phyloP scores from a whole-genome alignment of 31 red algal species.

The Endocladia muricata region DNA sequence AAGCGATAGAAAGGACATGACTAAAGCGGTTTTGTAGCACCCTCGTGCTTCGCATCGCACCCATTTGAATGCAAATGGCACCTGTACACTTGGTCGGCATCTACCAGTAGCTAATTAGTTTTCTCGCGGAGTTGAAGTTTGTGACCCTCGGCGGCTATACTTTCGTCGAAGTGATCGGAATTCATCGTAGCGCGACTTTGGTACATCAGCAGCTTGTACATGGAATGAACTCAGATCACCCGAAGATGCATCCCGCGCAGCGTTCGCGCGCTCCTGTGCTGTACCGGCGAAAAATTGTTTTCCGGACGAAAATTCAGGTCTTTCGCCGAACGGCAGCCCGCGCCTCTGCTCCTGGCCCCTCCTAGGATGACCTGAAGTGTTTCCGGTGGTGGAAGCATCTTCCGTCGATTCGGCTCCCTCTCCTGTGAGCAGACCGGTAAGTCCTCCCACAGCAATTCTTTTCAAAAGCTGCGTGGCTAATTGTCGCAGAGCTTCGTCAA shows the following conservation, averaged over 20 bases:
- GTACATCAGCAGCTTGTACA: conserved; percentile 5
- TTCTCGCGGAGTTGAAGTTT: too few relatives aligned
- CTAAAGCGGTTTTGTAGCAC: too few relatives aligned
- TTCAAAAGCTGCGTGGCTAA: conserved; percentile 27
- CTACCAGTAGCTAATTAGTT: too few relatives aligned
- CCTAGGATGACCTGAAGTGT: too few relatives aligned
- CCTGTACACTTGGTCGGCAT: too few relatives aligned
- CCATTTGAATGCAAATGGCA: too few relatives aligned
- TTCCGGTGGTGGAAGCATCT: background rate
- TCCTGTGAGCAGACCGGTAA: conserved; percentile 14
- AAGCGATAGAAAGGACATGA: too few relatives aligned
- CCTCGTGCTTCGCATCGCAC: too few relatives aligned
- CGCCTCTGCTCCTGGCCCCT: background rate
- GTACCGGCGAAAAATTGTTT: conserved; percentile 21
- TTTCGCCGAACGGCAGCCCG: background rate
- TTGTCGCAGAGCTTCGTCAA: conserved; percentile 32
- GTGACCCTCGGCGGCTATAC: conserved; percentile 1
- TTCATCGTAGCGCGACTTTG: conserved; percentile 26
- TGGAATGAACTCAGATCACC: conserved; percentile 21
- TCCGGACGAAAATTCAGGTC: conserved; percentile 5
- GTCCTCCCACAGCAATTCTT: conserved; percentile 27
- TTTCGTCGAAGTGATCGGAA: conserved; percentile 11
- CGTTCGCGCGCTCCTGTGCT: conserved; percentile 15
- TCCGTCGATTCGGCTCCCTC: background rate
- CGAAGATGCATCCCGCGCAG: background rate